Percentiles rank a stretch among this genome's conserved stretches.
Conservation (phyloP, 2,329 filamentous ascomycete genomes). For the Lecanoromycetidae sp. region DNA sequence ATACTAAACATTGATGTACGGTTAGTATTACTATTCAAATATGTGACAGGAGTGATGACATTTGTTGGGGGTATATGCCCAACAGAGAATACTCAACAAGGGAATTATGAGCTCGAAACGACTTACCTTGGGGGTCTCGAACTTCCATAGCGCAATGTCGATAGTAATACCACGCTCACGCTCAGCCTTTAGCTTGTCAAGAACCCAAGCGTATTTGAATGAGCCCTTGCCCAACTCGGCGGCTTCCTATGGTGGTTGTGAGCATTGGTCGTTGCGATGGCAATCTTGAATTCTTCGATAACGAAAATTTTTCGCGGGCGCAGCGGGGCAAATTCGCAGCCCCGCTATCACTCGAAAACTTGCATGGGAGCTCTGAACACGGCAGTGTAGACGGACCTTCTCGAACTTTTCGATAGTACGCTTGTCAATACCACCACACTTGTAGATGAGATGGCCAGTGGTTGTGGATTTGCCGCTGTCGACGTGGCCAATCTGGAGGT, state of each 20-base stretch:
- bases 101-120: too few relatives aligned
- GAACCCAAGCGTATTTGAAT: slow-evolving; percentile 99
- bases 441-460: slow-evolving; percentile 97
- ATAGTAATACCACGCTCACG: slow-evolving; percentile 99
- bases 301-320: slow-evolving; percentile 9
- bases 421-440: slow-evolving; percentile 99
- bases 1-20: too few relatives aligned
- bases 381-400: slow-evolving; percentile 58
- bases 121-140: slow-evolving; percentile 97
- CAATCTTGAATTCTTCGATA: background rate
- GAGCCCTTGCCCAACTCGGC: slow-evolving; percentile 99
- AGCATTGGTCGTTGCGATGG: slow-evolving; percentile 7
- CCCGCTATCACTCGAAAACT: slow-evolving; percentile 21
- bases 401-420: slow-evolving; percentile 99
- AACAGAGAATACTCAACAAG: too few relatives aligned
- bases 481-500: slow-evolving; percentile 99
- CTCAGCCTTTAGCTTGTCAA: slow-evolving; percentile 99
- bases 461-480: slow-evolving; percentile 99
- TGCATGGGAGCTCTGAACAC: slow-evolving; percentile 16
- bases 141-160: slow-evolving; percentile 99
- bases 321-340: slow-evolving; percentile 21
- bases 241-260: slow-evolving; percentile 60
- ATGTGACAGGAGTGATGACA: too few relatives aligned
- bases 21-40: too few relatives aligned
- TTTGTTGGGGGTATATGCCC: too few relatives aligned